phyloP scores from a whole-genome alignment of 768 basidiomycete species.

The Phylloporus sp. region DNA sequence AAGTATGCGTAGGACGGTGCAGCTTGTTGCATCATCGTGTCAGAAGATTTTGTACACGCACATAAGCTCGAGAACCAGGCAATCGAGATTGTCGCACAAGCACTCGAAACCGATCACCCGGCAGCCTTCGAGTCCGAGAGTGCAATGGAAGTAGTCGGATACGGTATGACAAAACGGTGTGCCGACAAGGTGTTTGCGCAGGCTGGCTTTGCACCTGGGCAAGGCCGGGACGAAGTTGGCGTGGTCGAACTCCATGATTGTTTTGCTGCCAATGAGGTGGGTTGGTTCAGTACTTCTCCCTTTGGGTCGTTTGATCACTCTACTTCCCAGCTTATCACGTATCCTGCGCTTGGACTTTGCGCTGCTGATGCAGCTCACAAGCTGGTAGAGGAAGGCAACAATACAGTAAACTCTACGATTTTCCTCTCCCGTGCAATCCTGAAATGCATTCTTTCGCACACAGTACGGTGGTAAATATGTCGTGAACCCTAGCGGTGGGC shows the following conservation, averaged over 20 bases:
- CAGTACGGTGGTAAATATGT: slow-evolving; percentile 84
- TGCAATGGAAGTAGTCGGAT: slow-evolving; percentile 81
- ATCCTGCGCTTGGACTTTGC: slow-evolving; percentile 75
- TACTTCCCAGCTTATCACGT: slow-evolving; percentile 60
- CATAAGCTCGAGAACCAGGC: slow-evolving; percentile 80
- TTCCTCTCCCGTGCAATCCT: not conserved
- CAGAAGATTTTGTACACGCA: slow-evolving; percentile 69
- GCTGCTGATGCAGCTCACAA: slow-evolving; percentile 61
- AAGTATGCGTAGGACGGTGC: slow-evolving; percentile 54
- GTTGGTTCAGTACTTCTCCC: not conserved
- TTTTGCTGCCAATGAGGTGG: slow-evolving; percentile 75
- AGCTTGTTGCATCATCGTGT: slow-evolving; percentile 71
- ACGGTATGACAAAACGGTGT: slow-evolving; percentile 64
- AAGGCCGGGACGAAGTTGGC: slow-evolving; percentile 69
- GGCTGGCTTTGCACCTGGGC: slow-evolving; percentile 61
- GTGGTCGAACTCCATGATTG: slow-evolving; percentile 86
- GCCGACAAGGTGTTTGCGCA: slow-evolving; percentile 66
- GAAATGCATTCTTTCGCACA: not conserved
- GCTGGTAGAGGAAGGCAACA: slow-evolving; percentile 70
- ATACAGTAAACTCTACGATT: slow-evolving; percentile 51
- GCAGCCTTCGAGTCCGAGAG: slow-evolving; percentile 60
- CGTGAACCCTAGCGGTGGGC: slow-evolving; percentile 78
- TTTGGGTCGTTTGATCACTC: not conserved
- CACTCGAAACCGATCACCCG: slow-evolving; percentile 61
- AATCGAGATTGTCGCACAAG: slow-evolving; percentile 71